Base-by-base conservation (phyloP, 1,284 basidiomycete species). In the Chondrostereum purpureum region DNA sequence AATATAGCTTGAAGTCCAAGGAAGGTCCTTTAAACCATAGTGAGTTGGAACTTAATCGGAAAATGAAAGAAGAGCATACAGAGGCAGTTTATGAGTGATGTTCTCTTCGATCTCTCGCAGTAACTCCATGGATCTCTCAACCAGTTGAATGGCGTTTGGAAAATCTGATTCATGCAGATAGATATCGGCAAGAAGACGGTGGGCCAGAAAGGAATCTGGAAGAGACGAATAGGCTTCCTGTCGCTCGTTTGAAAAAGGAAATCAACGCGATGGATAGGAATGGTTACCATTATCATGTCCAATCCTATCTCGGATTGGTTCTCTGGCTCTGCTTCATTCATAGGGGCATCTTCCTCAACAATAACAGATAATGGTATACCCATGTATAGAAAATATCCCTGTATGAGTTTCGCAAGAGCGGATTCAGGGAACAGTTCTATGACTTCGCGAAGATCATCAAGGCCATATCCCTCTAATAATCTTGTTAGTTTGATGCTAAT, bases 131-230 rank as follows among this genome's bases (percentile, higher is more conserved):
- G 85, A 35, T 71, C 53, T 91, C 87, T 1, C 86, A 76, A 1
- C 81, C 73, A 41, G 79, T 8, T 76, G 44, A 90, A n/a, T 78
- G 0, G 83, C 78, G 50, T 83, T 86, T 38, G 82, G 72, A 61
- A 87, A 90, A 61, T 98, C 93, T 14, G 72, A 64, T 53, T 93
- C 88, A 16, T 72, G 63, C 6, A 86, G 64, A 55, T 92, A 88
- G n/a, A 92, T 69, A 20, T 86, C 77, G 0, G 79, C 71, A 42
- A 84, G 69, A 27, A 94, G 75, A 19, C 88, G 77, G 56, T 80
- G 81, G 1, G 83, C 82, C 31, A 95, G 65, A 4, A 92, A 67
- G 0, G 84, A 91, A 47, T 80, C 68, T 3, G 75, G 65, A 5
- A 82, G 58, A 14, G 61, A 61, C 5, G 75, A 56, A 51, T 79